Base-by-base conservation (phyloP, 768 basidiomycete genomes). In the Lentinula sp. region DNA sequence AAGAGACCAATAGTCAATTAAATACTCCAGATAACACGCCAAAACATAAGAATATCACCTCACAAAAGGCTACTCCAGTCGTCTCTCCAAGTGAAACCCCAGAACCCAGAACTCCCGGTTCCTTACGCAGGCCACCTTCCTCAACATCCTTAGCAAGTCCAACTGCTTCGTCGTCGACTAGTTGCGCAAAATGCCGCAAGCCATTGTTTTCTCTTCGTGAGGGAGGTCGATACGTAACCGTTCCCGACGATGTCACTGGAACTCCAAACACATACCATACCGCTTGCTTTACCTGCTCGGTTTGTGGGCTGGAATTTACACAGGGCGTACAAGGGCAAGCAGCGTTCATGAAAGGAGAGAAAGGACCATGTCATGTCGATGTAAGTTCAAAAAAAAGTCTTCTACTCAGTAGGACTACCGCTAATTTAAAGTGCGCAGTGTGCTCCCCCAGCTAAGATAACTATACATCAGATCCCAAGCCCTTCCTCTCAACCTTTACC, bases 321-420 rank as follows among this genome's bases (percentile, higher is more conserved):
- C 88, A 88, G 68, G 76, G 74, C 39, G 73, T 74, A 53, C 80
- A 77, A 20, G 88, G 88, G 1, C 82, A 86, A 63, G 85, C 89
- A 8, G 76, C 84, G n/a, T 93, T 90, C 72, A 85, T 90, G 20
- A 80, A 84, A 58, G 81, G 81, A 13, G 79, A 81, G 18, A 76
- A 76, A 36, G 88, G 89, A 15, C 85, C 85, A 52, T 88, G 85
- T 69, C 91, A 93, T 72, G 70, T 85, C 37, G 81, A 90, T 76
- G 79, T 81, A 61, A 52, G 72, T 68, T 18, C 12, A 2, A 50
- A 28, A 52, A 43, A 50, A 33, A 54, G 41, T 33, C 6, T 45
- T 49, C 10, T 23, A 13, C 23, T 43, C 16, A 48, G 15, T 28
- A 48, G 15, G n/a, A 23, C 6, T 33, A 35, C 41, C 57, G 28